phyloP scores from a whole-genome alignment of 1,284 basidiomycete species.

The Laetiporus sulphureus region DNA sequence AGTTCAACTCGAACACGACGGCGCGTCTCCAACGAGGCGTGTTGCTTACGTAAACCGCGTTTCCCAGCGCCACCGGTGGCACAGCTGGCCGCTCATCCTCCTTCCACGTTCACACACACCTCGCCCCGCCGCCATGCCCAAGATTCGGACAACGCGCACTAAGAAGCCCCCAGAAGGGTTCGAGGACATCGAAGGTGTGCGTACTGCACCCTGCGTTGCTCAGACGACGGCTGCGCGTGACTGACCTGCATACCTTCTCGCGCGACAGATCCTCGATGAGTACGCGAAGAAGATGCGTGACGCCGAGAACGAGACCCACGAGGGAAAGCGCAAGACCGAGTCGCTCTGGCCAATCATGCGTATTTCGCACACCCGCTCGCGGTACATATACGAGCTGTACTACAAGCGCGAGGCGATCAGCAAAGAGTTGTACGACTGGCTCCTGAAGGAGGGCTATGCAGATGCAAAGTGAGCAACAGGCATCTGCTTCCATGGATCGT shows the following conservation, averaged over 20 bases:
- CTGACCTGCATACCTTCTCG: not conserved
- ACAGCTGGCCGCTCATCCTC: not conserved
- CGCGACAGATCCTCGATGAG: constrained; percentile 77
- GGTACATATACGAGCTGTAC: constrained; percentile 98
- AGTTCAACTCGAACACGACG: not conserved
- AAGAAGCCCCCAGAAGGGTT: constrained; percentile 96
- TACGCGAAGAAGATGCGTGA: constrained; percentile 97
- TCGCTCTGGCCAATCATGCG: constrained; percentile 99
- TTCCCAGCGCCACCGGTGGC: too few relatives aligned
- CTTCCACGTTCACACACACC: not conserved
- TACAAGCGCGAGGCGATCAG: constrained; percentile 97
- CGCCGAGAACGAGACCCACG: constrained; percentile 95
- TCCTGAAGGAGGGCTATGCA: constrained; percentile 95
- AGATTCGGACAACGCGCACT: constrained; percentile 90
- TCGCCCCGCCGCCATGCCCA: constrained; percentile 63
- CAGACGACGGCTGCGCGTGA: not conserved
- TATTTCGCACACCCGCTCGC: constrained; percentile 89
- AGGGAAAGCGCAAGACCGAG: constrained; percentile 96
- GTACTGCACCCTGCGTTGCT: constrained; percentile 19
- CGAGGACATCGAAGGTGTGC: constrained; percentile 86
- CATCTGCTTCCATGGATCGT: too few relatives aligned
- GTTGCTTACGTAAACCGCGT: constrained; percentile 9
- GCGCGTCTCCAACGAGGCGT: constrained; percentile 10
- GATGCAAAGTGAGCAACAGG: constrained; percentile 73
- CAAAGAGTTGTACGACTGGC: constrained; percentile 95